phyloP scores from a whole-genome alignment of 2,329 filamentous ascomycete species.

The Colletotrichum musae region DNA sequence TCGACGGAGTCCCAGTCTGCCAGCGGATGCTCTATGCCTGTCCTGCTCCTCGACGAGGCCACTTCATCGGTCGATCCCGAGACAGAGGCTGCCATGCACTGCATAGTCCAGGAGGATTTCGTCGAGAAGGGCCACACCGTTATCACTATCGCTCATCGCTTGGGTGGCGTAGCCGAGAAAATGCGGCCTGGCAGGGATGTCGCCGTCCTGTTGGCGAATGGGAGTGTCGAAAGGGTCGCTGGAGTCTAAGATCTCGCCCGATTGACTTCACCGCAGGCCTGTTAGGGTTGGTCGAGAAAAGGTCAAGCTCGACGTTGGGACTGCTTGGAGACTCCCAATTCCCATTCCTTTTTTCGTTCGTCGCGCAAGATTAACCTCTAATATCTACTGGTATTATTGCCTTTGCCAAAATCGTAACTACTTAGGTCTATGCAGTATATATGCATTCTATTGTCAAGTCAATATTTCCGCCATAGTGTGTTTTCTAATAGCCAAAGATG shows the following conservation, averaged over 20 bases:
- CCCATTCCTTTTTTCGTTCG: no score
- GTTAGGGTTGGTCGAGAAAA: no score
- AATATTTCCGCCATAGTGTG: no score
- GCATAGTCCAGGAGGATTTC: conserved; percentile 8
- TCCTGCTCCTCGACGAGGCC: conserved; percentile 19
- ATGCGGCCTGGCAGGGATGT: background rate
- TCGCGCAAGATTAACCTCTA: no score
- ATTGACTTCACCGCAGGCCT: no score
- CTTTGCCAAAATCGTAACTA: no score
- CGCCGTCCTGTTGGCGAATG: conserved; percentile 1
- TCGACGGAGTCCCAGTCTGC: background rate
- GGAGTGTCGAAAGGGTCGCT: background rate
- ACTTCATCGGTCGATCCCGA: conserved; percentile 1
- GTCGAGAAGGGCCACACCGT: background rate
- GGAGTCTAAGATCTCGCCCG: background rate
- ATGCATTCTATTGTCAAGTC: no score
- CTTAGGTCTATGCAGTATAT: no score
- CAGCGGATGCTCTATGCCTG: background rate
- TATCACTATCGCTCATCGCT: background rate
- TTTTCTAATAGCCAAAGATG: no score
- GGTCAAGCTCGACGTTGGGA: no score
- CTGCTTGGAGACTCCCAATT: no score
- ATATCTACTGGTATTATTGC: no score
- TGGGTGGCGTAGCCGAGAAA: background rate
- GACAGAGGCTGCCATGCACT: background rate